These are phyloP conservation scores for Strobilomyces confusus DNA, from an alignment of 768 basidiomycete genomes.

Conservation along the genomic window DNA sequence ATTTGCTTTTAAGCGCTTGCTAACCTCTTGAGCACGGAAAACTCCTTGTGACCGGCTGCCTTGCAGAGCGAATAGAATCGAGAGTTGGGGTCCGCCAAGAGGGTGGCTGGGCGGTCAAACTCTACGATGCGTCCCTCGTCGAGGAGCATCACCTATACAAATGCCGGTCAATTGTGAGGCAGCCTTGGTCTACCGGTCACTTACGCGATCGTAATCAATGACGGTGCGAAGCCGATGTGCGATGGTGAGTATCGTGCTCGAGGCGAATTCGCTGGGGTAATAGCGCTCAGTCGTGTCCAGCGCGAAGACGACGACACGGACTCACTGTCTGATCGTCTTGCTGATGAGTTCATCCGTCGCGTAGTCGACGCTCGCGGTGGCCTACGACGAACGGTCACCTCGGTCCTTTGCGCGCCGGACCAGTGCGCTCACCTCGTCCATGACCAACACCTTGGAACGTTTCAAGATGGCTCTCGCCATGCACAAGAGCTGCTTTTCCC, in stretches of 20 bases:
- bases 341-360: slow-evolving; percentile 86
- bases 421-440: slow-evolving; percentile 65
- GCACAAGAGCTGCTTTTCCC: slow-evolving; percentile 82
- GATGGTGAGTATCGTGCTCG: slow-evolving; percentile 80
- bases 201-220: slow-evolving; percentile 79
- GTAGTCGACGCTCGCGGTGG: slow-evolving; percentile 77
- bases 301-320: neutral
- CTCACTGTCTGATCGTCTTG: slow-evolving; percentile 76
- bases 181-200: slow-evolving; percentile 24
- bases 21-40: slow-evolving; percentile 63
- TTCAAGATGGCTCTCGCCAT: slow-evolving; percentile 83
- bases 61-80: slow-evolving; percentile 67
- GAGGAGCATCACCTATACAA: slow-evolving; percentile 62
- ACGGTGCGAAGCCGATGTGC: slow-evolving; percentile 77
- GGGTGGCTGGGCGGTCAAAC: slow-evolving; percentile 59
- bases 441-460: slow-evolving; percentile 71
- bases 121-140: slow-evolving; percentile 78
- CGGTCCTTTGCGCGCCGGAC: slow-evolving; percentile 1
- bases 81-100: slow-evolving; percentile 54
- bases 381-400: slow-evolving; percentile 35
- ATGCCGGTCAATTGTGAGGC: slow-evolving; percentile 1
- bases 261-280: slow-evolving; percentile 59
- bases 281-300: neutral
- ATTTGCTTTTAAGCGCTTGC: slow-evolving; percentile 36
- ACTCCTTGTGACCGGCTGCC: slow-evolving; percentile 71